Base-by-base conservation (phyloP, 2,329 filamentous ascomycete genomes). In the Zalaria obscura region DNA sequence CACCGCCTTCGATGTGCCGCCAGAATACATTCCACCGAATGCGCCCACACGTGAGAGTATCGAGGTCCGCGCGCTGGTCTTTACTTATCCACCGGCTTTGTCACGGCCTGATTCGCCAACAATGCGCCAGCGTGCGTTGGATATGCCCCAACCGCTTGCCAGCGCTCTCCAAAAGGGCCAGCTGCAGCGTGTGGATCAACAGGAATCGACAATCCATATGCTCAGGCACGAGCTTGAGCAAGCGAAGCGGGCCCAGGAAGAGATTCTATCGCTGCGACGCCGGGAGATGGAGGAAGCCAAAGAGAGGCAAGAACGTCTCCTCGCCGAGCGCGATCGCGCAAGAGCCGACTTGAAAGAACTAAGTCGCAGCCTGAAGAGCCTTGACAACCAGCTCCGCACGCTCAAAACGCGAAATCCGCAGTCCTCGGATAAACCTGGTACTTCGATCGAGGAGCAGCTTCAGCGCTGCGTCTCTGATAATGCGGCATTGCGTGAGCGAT, bases 51-150 rank as follows among this genome's bases (percentile, higher is more conserved):
- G 51, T n/a, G 50, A 54, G 40, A 47, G 46, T 38, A 53, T 55
- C 26, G 52, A 55, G 41, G 47, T 55, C 32, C 48, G 49, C 11
- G 52, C 51, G 3, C 41, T 53, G 31, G 42, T 55, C 38, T 53
- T 55, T 43, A 55, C 50, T 1, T 48, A 53, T 33, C 51, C 51
- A 5, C 28, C 29, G n/a, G 35, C 34, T 8, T 7, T 36, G 35
- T 7, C 7, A 18, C 35, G 7, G 18, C 10, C 35, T 7, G 25
- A 32, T 32, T 32, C 29, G 7, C 29, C 29, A n/a, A 32, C 29
- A 32, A 7, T 32, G 7, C 29, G 29, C n/a, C 29, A 32, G 29
- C 29, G n/a, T 7, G 7, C 7, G 29, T 7, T 32, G 29, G 29
- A 7, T 32, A 41, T 42, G 43, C 43, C 43, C 5, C 48, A 51